Evolutionary conservation across 106 monocot genomes (phyloP), one percentile per base, ranked within the genome.

Genomic region (Cymbidium sinense): DNA sequence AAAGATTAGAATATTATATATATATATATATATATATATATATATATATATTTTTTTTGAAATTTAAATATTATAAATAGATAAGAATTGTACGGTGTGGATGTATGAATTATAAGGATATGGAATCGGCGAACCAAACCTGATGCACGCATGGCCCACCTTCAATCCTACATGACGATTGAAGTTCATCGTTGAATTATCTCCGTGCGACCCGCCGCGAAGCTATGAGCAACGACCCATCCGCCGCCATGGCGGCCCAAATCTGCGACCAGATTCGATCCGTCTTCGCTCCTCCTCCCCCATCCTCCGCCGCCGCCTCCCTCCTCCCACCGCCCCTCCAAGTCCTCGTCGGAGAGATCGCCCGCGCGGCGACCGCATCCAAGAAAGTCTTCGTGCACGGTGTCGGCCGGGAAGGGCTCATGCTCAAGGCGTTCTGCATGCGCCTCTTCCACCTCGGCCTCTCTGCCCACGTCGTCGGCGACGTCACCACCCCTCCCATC

Each of bases 371-470:
- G 23, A 31, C 50, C 17, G 36, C 72, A 33, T 19, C 67, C 20
- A 33, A 50, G 0, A 72, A 74, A 11, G 52, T 93, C 44, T 93
- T 96, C 83, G 88, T 93, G 28, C 85, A 94, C 80, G 96, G 96
- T 34, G 96, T 96, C 8, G 96, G 96, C 20, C 86, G 96, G 11
- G 93, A 96, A 82, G 91, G 96, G 43, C 89, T 93, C 13, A 96
- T 96, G 93, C 79, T 96, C 37, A 82, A 77, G 74, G 91, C 85
- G 29, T 69, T 98, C 88, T 94, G 96, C 86, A 98, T 98, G 94
- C 91, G 96, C 31, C 91, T 98, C 79, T 90, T 76, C 86, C 96
- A 98, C 81, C 94, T 98, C 64, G 94, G 96, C 83, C 83, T 98
- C 78, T 19, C 82, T 21, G 80, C 91, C 43, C 88, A 98, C 82